Evolutionary conservation across 257 asterid genomes (phyloP).

Genomic region (Cruciata laevipes): DNA sequence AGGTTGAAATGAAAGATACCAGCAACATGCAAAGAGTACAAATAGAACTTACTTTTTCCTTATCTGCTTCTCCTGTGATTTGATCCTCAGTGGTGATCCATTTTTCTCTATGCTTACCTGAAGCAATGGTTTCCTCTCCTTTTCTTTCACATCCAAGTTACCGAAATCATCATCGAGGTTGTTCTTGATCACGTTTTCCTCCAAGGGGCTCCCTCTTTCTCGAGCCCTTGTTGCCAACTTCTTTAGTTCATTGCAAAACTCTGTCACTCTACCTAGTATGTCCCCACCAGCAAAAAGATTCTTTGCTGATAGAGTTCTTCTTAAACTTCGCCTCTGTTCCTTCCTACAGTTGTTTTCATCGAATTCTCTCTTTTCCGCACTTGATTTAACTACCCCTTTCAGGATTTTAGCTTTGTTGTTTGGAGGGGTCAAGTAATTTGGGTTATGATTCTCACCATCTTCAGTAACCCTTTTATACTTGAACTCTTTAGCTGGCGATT

Average conservation of each 20-base stretch:
- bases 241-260: slow-evolving; percentile 86
- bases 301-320: slow-evolving; percentile 73
- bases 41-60: slow-evolving; percentile 53
- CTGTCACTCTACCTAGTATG: slow-evolving; percentile 64
- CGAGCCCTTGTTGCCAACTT: slow-evolving; percentile 49
- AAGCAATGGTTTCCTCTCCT: slow-evolving; percentile 69
- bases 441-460: slow-evolving; percentile 71
- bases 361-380: slow-evolving; percentile 42
- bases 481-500: slow-evolving; percentile 30
- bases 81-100: slow-evolving; percentile 32
- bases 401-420: slow-evolving; percentile 29
- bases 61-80: slow-evolving; percentile 46
- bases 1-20: neutral
- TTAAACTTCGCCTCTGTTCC: slow-evolving; percentile 53
- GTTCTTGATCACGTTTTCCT: slow-evolving; percentile 16
- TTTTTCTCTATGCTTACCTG: slow-evolving; percentile 37
- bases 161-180: slow-evolving; percentile 10
- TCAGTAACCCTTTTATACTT: slow-evolving; percentile 28
- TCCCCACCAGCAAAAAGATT: slow-evolving; percentile 87
- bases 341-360: slow-evolving; percentile 25
- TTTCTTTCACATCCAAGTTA: slow-evolving; percentile 33
- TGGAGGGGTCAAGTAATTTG: slow-evolving; percentile 55
- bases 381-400: slow-evolving; percentile 56
- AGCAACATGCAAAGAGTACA: neutral
- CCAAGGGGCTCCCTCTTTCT: slow-evolving; percentile 32